Conservation (phyloP, 1,284 basidiomycete genomes). For the Rhodotorula sp. region DNA sequence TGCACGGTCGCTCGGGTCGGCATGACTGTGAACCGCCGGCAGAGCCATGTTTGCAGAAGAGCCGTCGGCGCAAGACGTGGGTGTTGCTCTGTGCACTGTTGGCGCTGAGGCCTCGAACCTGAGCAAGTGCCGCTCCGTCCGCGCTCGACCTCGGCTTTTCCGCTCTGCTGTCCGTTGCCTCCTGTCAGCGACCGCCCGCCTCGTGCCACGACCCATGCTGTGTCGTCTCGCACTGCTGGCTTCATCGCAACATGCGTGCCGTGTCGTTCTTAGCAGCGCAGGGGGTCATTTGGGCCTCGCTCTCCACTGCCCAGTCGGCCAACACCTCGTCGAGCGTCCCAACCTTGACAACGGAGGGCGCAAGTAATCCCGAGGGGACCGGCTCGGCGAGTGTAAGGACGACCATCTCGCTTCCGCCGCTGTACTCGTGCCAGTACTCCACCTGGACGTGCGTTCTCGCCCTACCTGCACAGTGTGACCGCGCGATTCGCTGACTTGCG, state of each 20-base stretch:
- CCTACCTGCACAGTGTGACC: background rate
- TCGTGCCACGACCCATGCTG: too few relatives aligned
- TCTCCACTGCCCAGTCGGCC: background rate
- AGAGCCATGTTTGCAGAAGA: too few relatives aligned
- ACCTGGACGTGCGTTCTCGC: slow-evolving; percentile 9
- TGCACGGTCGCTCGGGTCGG: too few relatives aligned
- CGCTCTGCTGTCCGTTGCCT: background rate
- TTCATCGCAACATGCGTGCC: too few relatives aligned
- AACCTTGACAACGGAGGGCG: background rate
- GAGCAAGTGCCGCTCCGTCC: background rate
- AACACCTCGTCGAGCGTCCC: background rate
- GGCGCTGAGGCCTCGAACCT: too few relatives aligned
- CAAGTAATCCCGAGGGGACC: too few relatives aligned
- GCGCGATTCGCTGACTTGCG: too few relatives aligned
- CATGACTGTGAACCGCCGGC: too few relatives aligned
- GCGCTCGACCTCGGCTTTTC: background rate
- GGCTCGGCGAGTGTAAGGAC: background rate
- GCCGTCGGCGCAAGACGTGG: too few relatives aligned
- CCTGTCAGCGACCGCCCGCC: background rate
- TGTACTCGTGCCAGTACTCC: slow-evolving; percentile 13
- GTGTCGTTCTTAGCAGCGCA: too few relatives aligned
- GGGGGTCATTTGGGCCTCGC: too few relatives aligned
- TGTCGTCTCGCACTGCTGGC: background rate
- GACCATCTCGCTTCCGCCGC: slow-evolving; percentile 14
- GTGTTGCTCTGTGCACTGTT: too few relatives aligned